Base-by-base conservation (phyloP, 305 asterid species). In the Solanum hybrid region DNA sequence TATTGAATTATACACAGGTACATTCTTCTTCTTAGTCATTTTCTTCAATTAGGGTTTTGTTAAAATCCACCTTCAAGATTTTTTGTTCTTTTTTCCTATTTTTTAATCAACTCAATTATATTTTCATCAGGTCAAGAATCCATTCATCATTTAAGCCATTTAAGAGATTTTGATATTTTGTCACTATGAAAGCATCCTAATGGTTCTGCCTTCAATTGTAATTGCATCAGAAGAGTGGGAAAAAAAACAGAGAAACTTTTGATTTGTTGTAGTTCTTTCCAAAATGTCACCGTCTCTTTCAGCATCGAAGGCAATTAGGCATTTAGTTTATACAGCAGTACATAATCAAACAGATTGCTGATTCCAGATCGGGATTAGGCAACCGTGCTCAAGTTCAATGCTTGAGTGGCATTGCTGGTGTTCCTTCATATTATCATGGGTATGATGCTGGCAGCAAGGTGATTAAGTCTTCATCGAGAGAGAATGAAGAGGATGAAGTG, bases 301-400 rank as follows among this genome's bases (percentile, higher is more conserved):
- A 81, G 39, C 93, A 89, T 74, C 90, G 51, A 93, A 75, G 92
- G 89, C 80, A 39, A 84, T 88, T 5, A 87, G 87, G 64, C 88
- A 89, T 10, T 83, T 93, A 86, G 91, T 87, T 10, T 33, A 73
- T 90, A 75, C 89, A 89, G 28, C 88, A 90, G 9, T 61, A 71
- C 64, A 18, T 84, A 2, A 74, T 79, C 67, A 89, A 80, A 57
- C 81, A 87, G 86, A 71, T 36, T 89, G 74, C 77, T 31, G 35
- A 42, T 39, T 42, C 31, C 24, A 76, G 79, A 85, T 37, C 6
- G 14, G 73, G 74, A 88, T 89, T 46, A 79, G 90, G 75, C 33
- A 46, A 89, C 81, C 90, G 18, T 77, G 46, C 36, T 87, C 92
- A 86, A 40, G 34, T 88, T 86, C 90, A 91, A 61, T 75, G 91